Evolutionary conservation across 2,329 filamentous ascomycete genomes (phyloP).

Genomic region (Trichophyton mentagrophytes): DNA sequence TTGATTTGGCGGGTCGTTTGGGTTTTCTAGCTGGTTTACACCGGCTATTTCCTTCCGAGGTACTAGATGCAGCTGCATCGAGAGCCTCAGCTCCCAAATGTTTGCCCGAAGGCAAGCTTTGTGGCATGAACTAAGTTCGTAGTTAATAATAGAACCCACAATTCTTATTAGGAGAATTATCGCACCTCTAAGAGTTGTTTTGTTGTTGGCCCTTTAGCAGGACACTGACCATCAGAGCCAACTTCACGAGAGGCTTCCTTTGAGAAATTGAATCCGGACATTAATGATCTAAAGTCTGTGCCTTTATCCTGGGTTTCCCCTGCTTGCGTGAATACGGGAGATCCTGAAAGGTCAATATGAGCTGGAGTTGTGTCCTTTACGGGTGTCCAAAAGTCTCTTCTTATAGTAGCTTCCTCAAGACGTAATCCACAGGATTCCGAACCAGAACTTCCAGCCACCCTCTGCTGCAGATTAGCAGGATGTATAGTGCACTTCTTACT

Average conservation of each 20-base stretch:
- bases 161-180: neutral
- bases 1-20: constrained; percentile 22
- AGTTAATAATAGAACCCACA: neutral
- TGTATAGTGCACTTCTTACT: neutral
- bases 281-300: constrained; percentile 23
- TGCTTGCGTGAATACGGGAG: constrained; percentile 3
- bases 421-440: constrained; percentile 10
- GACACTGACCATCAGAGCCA: constrained; percentile 12
- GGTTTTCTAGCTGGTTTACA: constrained; percentile 25
- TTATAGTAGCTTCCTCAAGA: constrained; percentile 38
- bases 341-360: constrained; percentile 14
- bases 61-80: neutral
- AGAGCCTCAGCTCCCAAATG: neutral
- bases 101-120: constrained; percentile 1
- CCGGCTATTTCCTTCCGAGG: neutral
- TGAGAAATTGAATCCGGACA: constrained; percentile 26
- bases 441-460: neutral
- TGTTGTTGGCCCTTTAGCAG: constrained; percentile 22
- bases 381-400: constrained; percentile 57
- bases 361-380: constrained; percentile 33
- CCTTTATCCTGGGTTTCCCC: neutral
- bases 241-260: constrained; percentile 5
- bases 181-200: constrained; percentile 28
- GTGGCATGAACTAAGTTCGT: neutral
- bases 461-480: neutral